These are phyloP conservation scores for Pogostemon cablin DNA, from an alignment of 257 asterid genomes.

Conservation along the genomic window DNA sequence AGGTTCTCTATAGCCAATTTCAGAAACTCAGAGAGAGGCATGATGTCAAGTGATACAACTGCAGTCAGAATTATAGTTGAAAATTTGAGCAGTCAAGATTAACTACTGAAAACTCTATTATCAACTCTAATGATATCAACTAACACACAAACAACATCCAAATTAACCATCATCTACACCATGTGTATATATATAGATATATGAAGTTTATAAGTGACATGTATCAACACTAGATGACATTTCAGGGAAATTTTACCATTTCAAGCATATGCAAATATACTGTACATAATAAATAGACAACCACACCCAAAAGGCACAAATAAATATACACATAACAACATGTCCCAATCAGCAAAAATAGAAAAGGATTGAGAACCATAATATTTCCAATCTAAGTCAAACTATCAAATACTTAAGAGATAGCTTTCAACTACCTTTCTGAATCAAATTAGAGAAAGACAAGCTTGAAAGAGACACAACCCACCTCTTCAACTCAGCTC, in stretches of 20 bases:
- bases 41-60: conserved; percentile 31
- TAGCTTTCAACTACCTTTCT: not conserved
- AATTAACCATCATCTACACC: conserved; percentile 19
- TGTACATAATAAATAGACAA: conserved; percentile 10
- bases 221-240: too few species aligned
- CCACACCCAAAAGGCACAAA: conserved; percentile 11
- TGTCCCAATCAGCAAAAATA: conserved; percentile 33
- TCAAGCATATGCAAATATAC: conserved; percentile 12
- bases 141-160: not conserved
- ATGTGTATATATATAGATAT: not conserved
- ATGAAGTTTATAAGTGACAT: conserved; percentile 27
- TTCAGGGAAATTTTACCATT: not conserved
- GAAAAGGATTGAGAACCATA: conserved; percentile 37
- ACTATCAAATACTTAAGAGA: conserved; percentile 34
- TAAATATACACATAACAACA: not conserved
- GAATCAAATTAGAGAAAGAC: conserved; percentile 38
- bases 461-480: conserved; percentile 30
- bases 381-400: conserved; percentile 45
- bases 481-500: conserved; percentile 42
- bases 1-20: conserved; percentile 64
- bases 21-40: conserved; percentile 79
- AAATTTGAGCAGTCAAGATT: conserved; percentile 24
- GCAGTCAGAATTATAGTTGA: conserved; percentile 14
- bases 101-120: conserved; percentile 6
- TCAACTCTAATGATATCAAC: conserved; percentile 21